These are phyloP conservation scores for Aspergillus pseudoglaucus DNA, from an alignment of 2,329 filamentous ascomycete genomes.

Conservation along the genomic window DNA sequence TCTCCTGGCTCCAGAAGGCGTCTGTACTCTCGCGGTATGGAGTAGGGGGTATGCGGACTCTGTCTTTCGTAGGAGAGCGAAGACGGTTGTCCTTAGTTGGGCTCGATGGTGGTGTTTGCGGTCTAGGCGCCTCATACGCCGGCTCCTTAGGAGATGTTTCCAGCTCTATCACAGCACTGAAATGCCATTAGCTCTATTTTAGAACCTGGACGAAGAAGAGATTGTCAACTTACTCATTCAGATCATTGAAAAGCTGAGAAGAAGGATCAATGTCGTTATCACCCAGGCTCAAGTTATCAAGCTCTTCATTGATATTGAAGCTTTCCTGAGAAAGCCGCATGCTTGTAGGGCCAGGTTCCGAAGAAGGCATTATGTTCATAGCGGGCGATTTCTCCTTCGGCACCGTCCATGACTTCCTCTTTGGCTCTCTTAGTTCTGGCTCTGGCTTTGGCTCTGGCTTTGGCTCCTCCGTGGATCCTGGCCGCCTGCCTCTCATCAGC, in stretches of 20 bases:
- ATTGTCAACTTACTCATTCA: slow-evolving; percentile 12
- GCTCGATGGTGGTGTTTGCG: slow-evolving; percentile 38
- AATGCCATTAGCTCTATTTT: slow-evolving; percentile 6
- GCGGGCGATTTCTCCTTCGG: slow-evolving; percentile 12
- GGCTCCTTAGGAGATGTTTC: slow-evolving; percentile 8
- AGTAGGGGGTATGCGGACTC: slow-evolving; percentile 41
- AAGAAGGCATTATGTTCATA: slow-evolving; percentile 10
- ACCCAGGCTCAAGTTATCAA: slow-evolving; percentile 15
- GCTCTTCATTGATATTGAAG: slow-evolving; percentile 15
- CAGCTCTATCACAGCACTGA: slow-evolving; percentile 4
- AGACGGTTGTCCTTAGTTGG: slow-evolving; percentile 37
- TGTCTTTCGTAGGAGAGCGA: slow-evolving; percentile 44
- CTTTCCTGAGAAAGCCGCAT: slow-evolving; percentile 17
- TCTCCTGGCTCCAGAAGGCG: slow-evolving; percentile 49
- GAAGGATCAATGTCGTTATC: slow-evolving; percentile 18
- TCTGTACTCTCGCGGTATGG: slow-evolving; percentile 47
- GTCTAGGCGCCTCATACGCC: slow-evolving; percentile 3
- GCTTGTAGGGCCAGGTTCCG: slow-evolving; percentile 8
- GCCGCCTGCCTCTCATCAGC: slow-evolving; percentile 30
- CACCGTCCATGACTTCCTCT: slow-evolving; percentile 8
- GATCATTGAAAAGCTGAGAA: slow-evolving; percentile 12
- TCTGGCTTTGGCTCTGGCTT: slow-evolving; percentile 15
- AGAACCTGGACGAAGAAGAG: neutral
- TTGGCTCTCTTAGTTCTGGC: slow-evolving; percentile 9
- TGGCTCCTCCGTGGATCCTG: slow-evolving; percentile 12